A percentile compares a stretch with the other conserved stretches of the same genome.
Conservation (phyloP, 2,329 filamentous ascomycete genomes). For the Pseudogymnoascus sp. region DNA sequence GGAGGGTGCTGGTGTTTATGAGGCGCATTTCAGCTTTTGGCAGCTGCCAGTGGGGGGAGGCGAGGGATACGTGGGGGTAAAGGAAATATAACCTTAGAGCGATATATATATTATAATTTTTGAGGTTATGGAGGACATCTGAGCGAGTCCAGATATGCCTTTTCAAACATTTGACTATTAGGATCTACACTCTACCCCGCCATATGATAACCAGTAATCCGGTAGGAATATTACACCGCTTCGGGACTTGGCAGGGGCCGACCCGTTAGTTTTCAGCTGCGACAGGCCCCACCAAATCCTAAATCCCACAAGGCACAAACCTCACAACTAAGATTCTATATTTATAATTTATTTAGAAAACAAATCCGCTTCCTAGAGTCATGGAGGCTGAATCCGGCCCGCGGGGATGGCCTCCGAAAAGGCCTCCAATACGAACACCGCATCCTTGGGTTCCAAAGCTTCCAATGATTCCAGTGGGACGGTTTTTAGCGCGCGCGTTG, state of each 20-base stretch:
- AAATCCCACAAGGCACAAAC: too few relatives aligned
- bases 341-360: neutral
- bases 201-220: neutral
- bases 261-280: neutral
- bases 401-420: too few relatives aligned
- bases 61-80: neutral
- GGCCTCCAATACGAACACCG: too few relatives aligned
- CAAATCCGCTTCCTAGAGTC: too few relatives aligned
- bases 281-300: too few relatives aligned
- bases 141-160: neutral
- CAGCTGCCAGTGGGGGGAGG: neutral
- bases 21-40: constrained; percentile 8
- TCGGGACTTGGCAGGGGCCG: neutral
- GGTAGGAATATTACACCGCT: neutral
- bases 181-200: neutral
- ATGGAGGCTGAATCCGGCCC: too few relatives aligned
- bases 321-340: neutral
- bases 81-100: neutral
- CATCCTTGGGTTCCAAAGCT: too few relatives aligned
- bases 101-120: neutral
- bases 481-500: too few relatives aligned
- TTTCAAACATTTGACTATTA: neutral
- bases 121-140: neutral
- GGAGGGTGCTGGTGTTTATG: constrained; percentile 11
- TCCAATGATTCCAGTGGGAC: too few relatives aligned